phyloP scores from a whole-genome alignment of 306 rosid genomes.

The Macrotyloma uniflorum region DNA sequence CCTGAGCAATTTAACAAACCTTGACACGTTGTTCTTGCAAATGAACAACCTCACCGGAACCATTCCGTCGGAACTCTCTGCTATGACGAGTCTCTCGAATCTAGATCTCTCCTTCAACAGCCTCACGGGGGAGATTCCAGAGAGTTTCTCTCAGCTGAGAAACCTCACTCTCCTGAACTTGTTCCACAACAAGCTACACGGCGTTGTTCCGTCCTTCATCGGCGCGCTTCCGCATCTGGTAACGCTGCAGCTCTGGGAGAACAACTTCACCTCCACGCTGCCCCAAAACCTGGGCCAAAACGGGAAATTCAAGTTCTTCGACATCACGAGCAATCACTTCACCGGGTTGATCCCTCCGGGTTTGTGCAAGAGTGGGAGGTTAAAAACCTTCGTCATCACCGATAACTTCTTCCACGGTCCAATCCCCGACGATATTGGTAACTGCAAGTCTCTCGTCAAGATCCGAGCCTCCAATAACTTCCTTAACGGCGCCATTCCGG shows the following conservation, averaged over 20 bases:
- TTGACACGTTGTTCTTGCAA: conserved; percentile 58
- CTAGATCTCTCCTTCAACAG: conserved; percentile 72
- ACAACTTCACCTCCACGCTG: conserved; percentile 67
- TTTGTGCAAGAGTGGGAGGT: conserved; percentile 64
- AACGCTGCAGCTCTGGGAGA: conserved; percentile 74
- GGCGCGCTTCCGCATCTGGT: conserved; percentile 68
- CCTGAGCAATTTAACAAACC: conserved; percentile 48
- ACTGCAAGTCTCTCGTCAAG: conserved; percentile 55
- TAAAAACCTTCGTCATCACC: conserved; percentile 50
- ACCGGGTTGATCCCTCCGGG: conserved; percentile 69
- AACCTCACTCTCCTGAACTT: conserved; percentile 65
- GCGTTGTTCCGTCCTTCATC: conserved; percentile 56
- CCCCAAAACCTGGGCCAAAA: conserved; percentile 70
- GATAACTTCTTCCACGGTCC: conserved; percentile 70
- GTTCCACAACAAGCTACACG: conserved; percentile 60
- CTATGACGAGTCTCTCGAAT: conserved; percentile 49
- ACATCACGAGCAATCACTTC: conserved; percentile 64
- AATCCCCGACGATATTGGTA: conserved; percentile 62
- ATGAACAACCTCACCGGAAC: conserved; percentile 65
- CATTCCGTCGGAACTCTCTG: conserved; percentile 68
- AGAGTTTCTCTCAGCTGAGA: conserved; percentile 47
- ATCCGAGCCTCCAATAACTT: conserved; percentile 61
- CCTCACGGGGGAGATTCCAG: conserved; percentile 75
- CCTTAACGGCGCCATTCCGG: conserved; percentile 63
- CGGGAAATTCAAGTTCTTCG: conserved; percentile 56